Conservation (phyloP, 352 stramenopile genomes). For the Phytophthora multivora region DNA sequence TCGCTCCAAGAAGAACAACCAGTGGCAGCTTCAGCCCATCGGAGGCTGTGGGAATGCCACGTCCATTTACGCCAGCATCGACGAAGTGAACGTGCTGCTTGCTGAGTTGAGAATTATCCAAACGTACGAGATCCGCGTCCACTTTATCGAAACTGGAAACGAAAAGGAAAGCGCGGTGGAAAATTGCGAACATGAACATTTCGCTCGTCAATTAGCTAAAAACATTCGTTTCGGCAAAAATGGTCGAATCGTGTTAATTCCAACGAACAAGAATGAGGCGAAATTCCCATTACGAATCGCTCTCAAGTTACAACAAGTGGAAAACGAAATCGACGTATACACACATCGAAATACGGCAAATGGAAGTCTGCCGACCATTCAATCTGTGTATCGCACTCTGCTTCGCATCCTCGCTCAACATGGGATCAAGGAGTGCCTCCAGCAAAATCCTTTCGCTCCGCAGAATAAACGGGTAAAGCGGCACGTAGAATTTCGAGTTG, state of each 20-base stretch:
- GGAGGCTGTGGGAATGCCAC: constrained; percentile 41
- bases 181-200: constrained; percentile 39
- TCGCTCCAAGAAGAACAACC: constrained; percentile 51
- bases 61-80: constrained; percentile 55
- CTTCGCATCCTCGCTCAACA: constrained; percentile 50
- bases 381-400: constrained; percentile 56
- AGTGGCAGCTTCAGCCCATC: constrained; percentile 60
- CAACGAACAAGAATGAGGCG: constrained; percentile 3
- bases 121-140: constrained; percentile 59
- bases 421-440: constrained; percentile 70
- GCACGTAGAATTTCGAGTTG: constrained; percentile 51
- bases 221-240: constrained; percentile 75
- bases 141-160: constrained; percentile 23
- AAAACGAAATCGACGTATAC: constrained; percentile 50
- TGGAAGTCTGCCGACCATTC: constrained; percentile 46
- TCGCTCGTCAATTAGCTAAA: constrained; percentile 48
- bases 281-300: constrained; percentile 36
- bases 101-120: constrained; percentile 59
- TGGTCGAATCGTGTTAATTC: constrained; percentile 48
- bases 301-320: constrained; percentile 48
- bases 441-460: constrained; percentile 62
- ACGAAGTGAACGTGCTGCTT: constrained; percentile 59
- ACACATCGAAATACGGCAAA: constrained; percentile 33
- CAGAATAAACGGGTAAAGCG: constrained; percentile 54
- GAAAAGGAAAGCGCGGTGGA: constrained; percentile 8